Base-by-base conservation (phyloP, 148 eudicot species). In the Rhododendron molle region DNA sequence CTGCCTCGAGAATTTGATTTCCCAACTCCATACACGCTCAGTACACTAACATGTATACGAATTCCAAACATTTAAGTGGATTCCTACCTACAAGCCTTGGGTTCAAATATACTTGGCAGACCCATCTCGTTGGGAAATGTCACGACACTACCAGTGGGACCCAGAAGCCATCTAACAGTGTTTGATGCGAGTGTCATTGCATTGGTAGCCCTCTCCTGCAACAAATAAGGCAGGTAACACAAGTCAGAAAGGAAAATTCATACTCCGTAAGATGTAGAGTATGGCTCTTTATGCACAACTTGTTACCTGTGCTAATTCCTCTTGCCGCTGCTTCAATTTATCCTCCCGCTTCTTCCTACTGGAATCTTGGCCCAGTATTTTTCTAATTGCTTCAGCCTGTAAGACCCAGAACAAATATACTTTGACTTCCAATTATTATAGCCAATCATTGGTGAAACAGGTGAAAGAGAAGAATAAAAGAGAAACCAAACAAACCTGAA, bases 341-440 rank as follows among this genome's bases (percentile, higher is more conserved):
- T 89, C 94, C 83, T 90, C 94, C 82, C 89, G 87, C 87, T 87
- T 91, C 86, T 90, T 88, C 86, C 94, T 87, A 85, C 62, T 87
- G 23, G 94, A 90, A 65, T 92, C 94, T 84, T 91, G 94, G 62
- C 94, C 94, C 30, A 89, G 89, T 82, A 92, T 92, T 86, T 85
- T 92, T 79, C 92, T 89, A 52, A 92, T 92, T 46, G 94, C 94
- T 80, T 92, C 94, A 52, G 91, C 92, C 94, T 92, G 78, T 21
- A 54, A 83, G 82, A 81, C 72, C 44, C 67, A 76, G 1, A 34
- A 44, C 7, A 76, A 2, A 83, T 23, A 78, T 47, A 67, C 52
- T 52, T 49, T 32, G 9, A 8, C 20, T 73, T 38, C 6, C 30
- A 10, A 11, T 50, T 44, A 26, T 38, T 36, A 26, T 34, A 76